Percentiles rank a stretch among this genome's conserved stretches.
Evolutionary conservation across 2,329 filamentous ascomycete species (phyloP).

Genomic region (Pestalotiopsis sp.): DNA sequence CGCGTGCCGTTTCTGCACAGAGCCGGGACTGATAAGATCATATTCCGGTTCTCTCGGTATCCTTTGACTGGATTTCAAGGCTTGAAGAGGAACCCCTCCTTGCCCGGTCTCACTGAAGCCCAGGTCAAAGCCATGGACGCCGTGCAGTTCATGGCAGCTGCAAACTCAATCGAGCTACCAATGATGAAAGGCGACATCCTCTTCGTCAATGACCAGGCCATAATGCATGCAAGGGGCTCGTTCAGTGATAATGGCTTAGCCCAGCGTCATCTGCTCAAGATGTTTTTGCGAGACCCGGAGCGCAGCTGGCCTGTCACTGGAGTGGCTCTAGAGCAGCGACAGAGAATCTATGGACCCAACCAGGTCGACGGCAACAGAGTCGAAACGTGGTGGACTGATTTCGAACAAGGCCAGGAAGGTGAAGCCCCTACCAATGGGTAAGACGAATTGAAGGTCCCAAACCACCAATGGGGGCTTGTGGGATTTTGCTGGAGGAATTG

Average conservation of each 20-base stretch:
- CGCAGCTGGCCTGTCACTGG: neutral
- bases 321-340: neutral
- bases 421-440: neutral
- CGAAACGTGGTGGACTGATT: neutral
- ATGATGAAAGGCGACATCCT: neutral
- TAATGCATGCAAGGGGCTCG: neutral
- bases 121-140: slow-evolving; percentile 10
- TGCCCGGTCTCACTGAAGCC: slow-evolving; percentile 9
- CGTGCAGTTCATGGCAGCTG: neutral
- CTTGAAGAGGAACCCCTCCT: slow-evolving; percentile 12
- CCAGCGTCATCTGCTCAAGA: neutral
- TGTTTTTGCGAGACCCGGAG: neutral
- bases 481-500: neutral
- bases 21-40: slow-evolving; percentile 16
- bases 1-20: neutral
- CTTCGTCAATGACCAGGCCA: neutral
- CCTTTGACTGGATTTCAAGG: slow-evolving; percentile 18
- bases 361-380: neutral
- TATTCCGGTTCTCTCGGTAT: slow-evolving; percentile 21
- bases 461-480: neutral
- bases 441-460: neutral
- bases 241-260: neutral
- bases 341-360: neutral
- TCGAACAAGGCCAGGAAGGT: neutral
- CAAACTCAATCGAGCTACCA: neutral